Percentiles rank a stretch among this genome's conserved stretches.
Conservation (phyloP, 441 rosid species). For the Gossypium schwendimanii region DNA sequence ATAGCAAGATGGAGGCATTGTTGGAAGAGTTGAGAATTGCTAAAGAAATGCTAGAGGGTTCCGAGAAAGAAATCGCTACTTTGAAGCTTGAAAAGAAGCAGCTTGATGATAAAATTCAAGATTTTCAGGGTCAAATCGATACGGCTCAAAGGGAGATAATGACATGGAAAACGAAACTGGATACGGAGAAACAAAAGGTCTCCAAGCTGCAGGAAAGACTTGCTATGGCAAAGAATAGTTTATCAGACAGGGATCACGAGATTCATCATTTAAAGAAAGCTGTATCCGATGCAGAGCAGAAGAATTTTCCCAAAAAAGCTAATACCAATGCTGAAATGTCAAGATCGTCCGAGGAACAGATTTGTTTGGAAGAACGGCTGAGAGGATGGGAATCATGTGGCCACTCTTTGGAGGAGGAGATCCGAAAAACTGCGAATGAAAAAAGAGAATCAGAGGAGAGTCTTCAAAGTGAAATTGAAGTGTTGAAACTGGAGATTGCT, state of each 20-base stretch:
- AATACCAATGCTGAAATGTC: slow-evolving; percentile 43
- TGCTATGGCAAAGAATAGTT: slow-evolving; percentile 53
- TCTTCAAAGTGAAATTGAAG: slow-evolving; percentile 29
- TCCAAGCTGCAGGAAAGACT: slow-evolving; percentile 66
- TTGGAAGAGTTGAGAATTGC: slow-evolving; percentile 47
- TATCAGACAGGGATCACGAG: slow-evolving; percentile 72
- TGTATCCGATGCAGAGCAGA: slow-evolving; percentile 80
- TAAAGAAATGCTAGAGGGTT: slow-evolving; percentile 43
- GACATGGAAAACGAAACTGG: slow-evolving; percentile 43
- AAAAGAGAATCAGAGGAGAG: slow-evolving; percentile 40
- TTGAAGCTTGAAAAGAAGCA: slow-evolving; percentile 39
- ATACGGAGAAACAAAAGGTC: slow-evolving; percentile 53
- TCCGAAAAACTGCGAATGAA: slow-evolving; percentile 39
- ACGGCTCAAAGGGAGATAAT: slow-evolving; percentile 41
- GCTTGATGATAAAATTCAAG: slow-evolving; percentile 32
- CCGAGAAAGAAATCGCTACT: slow-evolving; percentile 40
- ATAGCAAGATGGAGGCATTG: slow-evolving; percentile 31
- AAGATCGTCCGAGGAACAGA: slow-evolving; percentile 43
- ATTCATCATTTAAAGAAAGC: slow-evolving; percentile 49
- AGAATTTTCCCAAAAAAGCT: slow-evolving; percentile 65
- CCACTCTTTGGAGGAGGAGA: slow-evolving; percentile 65
- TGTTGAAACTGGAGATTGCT: slow-evolving; percentile 29
- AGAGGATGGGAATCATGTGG: slow-evolving; percentile 61
- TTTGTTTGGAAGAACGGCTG: slow-evolving; percentile 35
- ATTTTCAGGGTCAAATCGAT: slow-evolving; percentile 46